These are phyloP conservation scores for Dionaea muscipula DNA, from an alignment of 179 eudicot species.

Conservation along the genomic window DNA sequence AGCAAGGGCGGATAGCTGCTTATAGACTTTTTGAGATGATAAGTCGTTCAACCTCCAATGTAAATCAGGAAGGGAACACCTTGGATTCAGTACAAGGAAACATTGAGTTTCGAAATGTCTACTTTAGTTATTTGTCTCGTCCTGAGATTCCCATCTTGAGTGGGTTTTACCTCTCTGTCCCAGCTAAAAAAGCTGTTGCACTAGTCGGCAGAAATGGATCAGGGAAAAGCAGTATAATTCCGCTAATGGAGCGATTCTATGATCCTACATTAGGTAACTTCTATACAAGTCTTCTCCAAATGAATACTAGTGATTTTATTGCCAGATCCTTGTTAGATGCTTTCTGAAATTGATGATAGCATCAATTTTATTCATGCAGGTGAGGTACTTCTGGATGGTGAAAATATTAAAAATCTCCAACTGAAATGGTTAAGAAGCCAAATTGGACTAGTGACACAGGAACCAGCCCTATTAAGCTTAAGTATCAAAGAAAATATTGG, in stretches of 20 bases:
- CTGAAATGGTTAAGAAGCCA: slow-evolving; percentile 94
- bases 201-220: slow-evolving; percentile 99
- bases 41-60: slow-evolving; percentile 78
- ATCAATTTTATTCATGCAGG: slow-evolving; percentile 38
- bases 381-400: slow-evolving; percentile 94
- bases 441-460: slow-evolving; percentile 95
- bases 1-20: slow-evolving; percentile 99
- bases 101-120: slow-evolving; percentile 94
- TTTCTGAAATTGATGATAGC: neutral
- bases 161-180: slow-evolving; percentile 93
- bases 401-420: slow-evolving; percentile 90
- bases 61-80: slow-evolving; percentile 61
- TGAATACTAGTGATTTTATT: neutral
- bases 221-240: slow-evolving; percentile 97
- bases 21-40: slow-evolving; percentile 98
- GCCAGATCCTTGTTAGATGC: neutral
- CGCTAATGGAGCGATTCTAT: slow-evolving; percentile 99
- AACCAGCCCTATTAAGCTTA: slow-evolving; percentile 90
- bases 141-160: slow-evolving; percentile 98
- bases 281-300: neutral
- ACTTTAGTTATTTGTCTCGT: slow-evolving; percentile 91
- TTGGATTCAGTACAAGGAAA: slow-evolving; percentile 77
- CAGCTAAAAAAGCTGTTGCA: slow-evolving; percentile 95
- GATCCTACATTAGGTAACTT: slow-evolving; percentile 93
- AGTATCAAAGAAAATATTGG: slow-evolving; percentile 90